Conservation (phyloP, 441 rosid genomes). For the Bruguiera hainesii region DNA sequence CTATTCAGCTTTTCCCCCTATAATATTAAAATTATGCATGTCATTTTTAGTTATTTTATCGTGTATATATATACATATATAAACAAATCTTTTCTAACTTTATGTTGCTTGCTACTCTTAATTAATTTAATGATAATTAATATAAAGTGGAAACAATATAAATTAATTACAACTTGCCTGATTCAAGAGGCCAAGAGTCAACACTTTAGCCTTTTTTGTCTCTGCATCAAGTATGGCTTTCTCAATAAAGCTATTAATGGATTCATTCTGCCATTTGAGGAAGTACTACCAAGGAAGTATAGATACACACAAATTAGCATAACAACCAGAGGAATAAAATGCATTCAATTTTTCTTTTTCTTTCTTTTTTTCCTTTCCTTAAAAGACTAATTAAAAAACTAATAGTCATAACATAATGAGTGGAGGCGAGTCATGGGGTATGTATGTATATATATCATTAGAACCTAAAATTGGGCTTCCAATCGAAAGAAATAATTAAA, state of each 20-base stretch:
- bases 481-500: background rate
- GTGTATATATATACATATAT: too few species aligned
- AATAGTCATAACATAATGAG: too few species aligned
- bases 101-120: too few species aligned
- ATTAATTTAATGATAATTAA: too few species aligned
- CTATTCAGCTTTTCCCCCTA: slow-evolving; percentile 52
- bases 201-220: slow-evolving; percentile 52
- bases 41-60: too few species aligned
- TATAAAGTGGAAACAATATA: too few species aligned
- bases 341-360: too few species aligned
- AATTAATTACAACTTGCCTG: slow-evolving; percentile 37
- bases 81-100: too few species aligned
- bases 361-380: too few species aligned
- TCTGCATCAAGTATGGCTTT: slow-evolving; percentile 64
- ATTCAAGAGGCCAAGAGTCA: slow-evolving; percentile 67
- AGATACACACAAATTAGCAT: too few species aligned
- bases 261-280: slow-evolving; percentile 38
- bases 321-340: too few species aligned
- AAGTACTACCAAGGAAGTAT: slow-evolving; percentile 38
- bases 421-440: background rate
- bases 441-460: background rate
- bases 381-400: background rate
- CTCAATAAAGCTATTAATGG: slow-evolving; percentile 56
- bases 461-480: background rate
- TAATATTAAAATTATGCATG: background rate